Conservation (phyloP, 345 rosid species). For the Brassica napus region Da-Ae NC_063441.1:2004001-2004500, state of each 20-base stretch:
- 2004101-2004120: too few species aligned
- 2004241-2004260: constrained; percentile 83
- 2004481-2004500: constrained; percentile 72
- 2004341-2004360: constrained; percentile 75
- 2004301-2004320: constrained; percentile 81
- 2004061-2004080: too few species aligned
- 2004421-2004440: constrained; percentile 57
- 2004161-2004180: constrained; percentile 36
- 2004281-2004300: constrained; percentile 73
- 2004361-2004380: constrained; percentile 82
- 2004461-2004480: constrained; percentile 77
- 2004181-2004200: constrained; percentile 4
- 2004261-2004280: constrained; percentile 75
- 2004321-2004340: constrained; percentile 83
- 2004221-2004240: constrained; percentile 59
- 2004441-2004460: constrained; percentile 52
- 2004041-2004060: too few species aligned
- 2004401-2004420: constrained; percentile 75
- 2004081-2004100: too few species aligned
- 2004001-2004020: too few species aligned
- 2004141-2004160: too few species aligned
- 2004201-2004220: constrained; percentile 17
- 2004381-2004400: constrained; percentile 94
- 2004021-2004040: too few species aligned
- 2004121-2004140: too few species aligned